Evolutionary conservation across 208 protist genomes (phyloP).

Genomic region (Leishmania tarentolae): DNA sequence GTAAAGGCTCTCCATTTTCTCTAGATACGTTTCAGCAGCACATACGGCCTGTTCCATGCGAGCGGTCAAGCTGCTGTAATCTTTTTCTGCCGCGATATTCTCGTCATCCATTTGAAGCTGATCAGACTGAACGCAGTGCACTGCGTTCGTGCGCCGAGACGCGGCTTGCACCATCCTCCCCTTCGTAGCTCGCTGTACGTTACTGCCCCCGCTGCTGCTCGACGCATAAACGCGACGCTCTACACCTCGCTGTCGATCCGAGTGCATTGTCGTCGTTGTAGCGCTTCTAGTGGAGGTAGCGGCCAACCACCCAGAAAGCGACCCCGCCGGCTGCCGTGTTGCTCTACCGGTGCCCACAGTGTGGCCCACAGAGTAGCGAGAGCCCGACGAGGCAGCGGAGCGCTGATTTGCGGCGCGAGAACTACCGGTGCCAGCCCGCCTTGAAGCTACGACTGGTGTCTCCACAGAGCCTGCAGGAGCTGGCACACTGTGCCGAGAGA

Average conservation of each 20-base stretch:
- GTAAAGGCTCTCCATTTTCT: slow-evolving; percentile 68
- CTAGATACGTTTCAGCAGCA: slow-evolving; percentile 40
- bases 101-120: background rate
- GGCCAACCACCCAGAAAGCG: background rate
- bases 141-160: background rate
- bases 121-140: background rate
- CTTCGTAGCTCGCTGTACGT: background rate
- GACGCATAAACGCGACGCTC: slow-evolving; percentile 7
- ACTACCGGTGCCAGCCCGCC: background rate
- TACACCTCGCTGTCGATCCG: background rate
- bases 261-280: background rate
- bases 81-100: background rate
- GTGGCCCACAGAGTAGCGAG: background rate
- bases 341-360: background rate
- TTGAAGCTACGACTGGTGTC: background rate
- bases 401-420: background rate
- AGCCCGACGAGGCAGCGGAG: slow-evolving; percentile 1
- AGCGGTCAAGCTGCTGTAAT: background rate
- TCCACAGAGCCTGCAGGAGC: background rate
- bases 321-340: background rate
- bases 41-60: slow-evolving; percentile 19
- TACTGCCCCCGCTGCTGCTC: background rate
- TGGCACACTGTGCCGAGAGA: background rate
- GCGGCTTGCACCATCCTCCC: background rate
- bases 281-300: background rate